phyloP scores from a whole-genome alignment of 2,329 filamentous ascomycete genomes.

The Penicillium sp. region DNA sequence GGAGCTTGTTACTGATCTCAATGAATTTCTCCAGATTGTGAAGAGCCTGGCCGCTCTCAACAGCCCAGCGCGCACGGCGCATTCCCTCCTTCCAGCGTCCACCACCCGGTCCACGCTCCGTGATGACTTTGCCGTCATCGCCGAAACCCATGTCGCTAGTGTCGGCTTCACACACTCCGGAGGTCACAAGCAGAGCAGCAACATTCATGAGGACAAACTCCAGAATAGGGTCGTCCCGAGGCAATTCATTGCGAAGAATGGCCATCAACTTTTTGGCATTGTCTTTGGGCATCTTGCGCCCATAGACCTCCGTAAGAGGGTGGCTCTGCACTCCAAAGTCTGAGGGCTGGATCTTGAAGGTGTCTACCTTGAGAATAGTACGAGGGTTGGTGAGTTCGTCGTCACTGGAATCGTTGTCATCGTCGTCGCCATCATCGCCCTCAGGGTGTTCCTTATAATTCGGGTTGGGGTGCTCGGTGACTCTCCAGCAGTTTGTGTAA shows the following conservation, averaged over 20 bases:
- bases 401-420: constrained; percentile 36
- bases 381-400: constrained; percentile 41
- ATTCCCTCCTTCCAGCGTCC: constrained; percentile 95
- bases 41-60: constrained; percentile 84
- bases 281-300: constrained; percentile 79
- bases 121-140: constrained; percentile 78
- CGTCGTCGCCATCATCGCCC: constrained; percentile 35
- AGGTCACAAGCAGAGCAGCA: constrained; percentile 79
- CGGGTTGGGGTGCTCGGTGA: constrained; percentile 56
- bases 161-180: constrained; percentile 83
- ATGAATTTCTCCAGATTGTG: constrained; percentile 82
- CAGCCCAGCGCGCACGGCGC: constrained; percentile 80
- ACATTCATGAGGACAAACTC: constrained; percentile 96
- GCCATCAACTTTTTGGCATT: constrained; percentile 82
- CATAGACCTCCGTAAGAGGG: constrained; percentile 73
- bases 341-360: constrained; percentile 75
- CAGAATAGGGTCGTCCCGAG: constrained; percentile 77
- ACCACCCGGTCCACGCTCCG: constrained; percentile 79
- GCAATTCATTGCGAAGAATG: constrained; percentile 72
- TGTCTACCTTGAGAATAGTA: constrained; percentile 62
- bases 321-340: constrained; percentile 84
- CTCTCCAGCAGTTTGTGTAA: constrained; percentile 82
- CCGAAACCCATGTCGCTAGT: constrained; percentile 75
- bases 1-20: constrained; percentile 67
- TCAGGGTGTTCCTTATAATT: constrained; percentile 39